Percentiles rank a stretch among this genome's conserved stretches.
Conservation (phyloP, 805 yeast genomes). For the Lachancea lanzarotensis region DNA sequence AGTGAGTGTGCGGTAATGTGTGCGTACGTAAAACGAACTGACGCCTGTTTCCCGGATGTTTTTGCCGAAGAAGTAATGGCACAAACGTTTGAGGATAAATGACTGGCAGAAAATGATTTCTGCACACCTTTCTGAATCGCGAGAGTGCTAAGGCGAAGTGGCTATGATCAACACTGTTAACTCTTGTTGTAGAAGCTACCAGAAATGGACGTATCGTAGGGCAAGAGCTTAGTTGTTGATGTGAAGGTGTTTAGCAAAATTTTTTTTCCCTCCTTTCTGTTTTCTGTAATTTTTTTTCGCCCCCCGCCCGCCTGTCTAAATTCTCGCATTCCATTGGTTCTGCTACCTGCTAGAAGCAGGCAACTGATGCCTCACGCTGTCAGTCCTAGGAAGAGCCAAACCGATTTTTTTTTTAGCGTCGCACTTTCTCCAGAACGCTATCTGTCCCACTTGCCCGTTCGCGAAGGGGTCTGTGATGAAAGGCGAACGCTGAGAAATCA, state of each 20-base stretch:
- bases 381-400: too few species aligned
- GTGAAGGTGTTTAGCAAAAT: neutral
- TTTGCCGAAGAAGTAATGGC: neutral
- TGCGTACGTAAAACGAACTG: neutral
- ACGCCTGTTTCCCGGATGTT: neutral
- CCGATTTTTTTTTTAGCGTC: too few species aligned
- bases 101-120: neutral
- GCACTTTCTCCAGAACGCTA: too few species aligned
- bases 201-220: slow-evolving; percentile 8
- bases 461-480: neutral
- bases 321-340: neutral
- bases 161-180: neutral
- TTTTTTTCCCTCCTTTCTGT: slow-evolving; percentile 1
- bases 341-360: neutral
- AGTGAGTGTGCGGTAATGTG: too few species aligned
- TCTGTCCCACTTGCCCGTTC: neutral
- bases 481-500: neutral
- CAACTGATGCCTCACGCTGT: too few species aligned
- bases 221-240: slow-evolving; percentile 5
- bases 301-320: neutral
- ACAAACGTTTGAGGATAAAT: too few species aligned
- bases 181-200: slow-evolving; percentile 4
- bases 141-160: slow-evolving; percentile 45
- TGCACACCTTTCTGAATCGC: slow-evolving; percentile 75
- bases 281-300: neutral